Evolutionary conservation across 495 filamentous ascomycete genomes (phyloP).

Genomic region (Delitschia confertaspora): DNA sequence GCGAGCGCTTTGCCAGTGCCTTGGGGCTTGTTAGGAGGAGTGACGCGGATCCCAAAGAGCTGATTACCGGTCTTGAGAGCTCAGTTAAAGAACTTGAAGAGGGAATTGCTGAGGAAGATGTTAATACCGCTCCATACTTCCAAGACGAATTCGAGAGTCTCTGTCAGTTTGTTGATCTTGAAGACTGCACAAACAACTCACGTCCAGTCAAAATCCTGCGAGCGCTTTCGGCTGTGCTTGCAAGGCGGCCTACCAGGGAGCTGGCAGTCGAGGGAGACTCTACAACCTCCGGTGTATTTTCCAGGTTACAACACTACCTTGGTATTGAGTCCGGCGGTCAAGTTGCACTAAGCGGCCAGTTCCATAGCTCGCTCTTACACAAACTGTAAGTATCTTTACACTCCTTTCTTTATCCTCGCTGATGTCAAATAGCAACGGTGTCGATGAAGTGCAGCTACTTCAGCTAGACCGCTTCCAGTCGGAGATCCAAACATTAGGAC

Average conservation of each 20-base stretch:
- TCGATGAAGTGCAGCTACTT: slow-evolving; percentile 47
- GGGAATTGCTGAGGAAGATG: slow-evolving; percentile 11
- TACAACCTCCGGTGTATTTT: neutral
- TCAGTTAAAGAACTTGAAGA: slow-evolving; percentile 21
- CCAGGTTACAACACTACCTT: slow-evolving; percentile 4
- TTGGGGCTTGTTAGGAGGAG: slow-evolving; percentile 14
- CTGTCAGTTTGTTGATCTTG: slow-evolving; percentile 46
- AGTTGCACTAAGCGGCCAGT: slow-evolving; percentile 42
- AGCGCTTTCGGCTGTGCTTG: slow-evolving; percentile 1
- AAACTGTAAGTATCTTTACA: slow-evolving; percentile 35
- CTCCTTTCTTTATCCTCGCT: no score
- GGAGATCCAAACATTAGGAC: slow-evolving; percentile 54
- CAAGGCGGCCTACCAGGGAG: slow-evolving; percentile 17
- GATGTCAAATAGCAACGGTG: no score
- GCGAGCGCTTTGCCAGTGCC: slow-evolving; percentile 23
- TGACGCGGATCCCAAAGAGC: slow-evolving; percentile 14
- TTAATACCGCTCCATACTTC: slow-evolving; percentile 40
- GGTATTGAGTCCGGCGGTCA: slow-evolving; percentile 15
- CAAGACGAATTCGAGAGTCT: slow-evolving; percentile 56
- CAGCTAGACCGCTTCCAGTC: slow-evolving; percentile 56
- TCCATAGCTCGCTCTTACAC: slow-evolving; percentile 49
- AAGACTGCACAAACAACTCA: neutral
- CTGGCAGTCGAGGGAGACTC: neutral
- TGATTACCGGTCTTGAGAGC: slow-evolving; percentile 20
- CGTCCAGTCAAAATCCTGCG: slow-evolving; percentile 1